A percentile compares a stretch with the other conserved stretches of the same genome.
These are phyloP conservation scores for Canavalia gladiata DNA, from an alignment of 306 rosid genomes.

Conservation along the genomic window DNA sequence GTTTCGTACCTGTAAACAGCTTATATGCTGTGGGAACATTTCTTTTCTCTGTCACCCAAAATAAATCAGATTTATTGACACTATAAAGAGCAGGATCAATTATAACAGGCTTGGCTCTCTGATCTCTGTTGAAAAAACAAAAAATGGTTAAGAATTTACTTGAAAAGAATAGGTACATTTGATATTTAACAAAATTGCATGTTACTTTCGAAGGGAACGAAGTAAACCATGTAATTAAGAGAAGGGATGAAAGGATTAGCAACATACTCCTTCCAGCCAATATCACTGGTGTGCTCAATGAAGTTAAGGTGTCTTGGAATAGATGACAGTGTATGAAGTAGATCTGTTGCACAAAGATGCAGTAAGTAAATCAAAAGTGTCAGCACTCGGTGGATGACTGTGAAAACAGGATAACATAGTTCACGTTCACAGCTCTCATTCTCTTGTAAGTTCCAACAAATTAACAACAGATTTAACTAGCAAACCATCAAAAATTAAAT, in stretches of 20 bases:
- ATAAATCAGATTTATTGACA: constrained; percentile 59
- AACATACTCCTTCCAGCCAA: constrained; percentile 90
- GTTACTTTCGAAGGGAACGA: constrained; percentile 5
- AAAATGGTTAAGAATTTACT: constrained; percentile 28
- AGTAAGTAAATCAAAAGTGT: neutral
- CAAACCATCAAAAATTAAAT: neutral
- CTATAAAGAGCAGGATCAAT: constrained; percentile 66
- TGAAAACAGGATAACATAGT: constrained; percentile 11
- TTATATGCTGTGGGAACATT: constrained; percentile 72
- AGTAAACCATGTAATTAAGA: constrained; percentile 1
- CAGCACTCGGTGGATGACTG: neutral
- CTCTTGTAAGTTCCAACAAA: constrained; percentile 29
- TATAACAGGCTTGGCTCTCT: constrained; percentile 64
- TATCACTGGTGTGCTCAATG: constrained; percentile 75
- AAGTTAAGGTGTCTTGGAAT: constrained; percentile 63
- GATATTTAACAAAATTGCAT: constrained; percentile 30
- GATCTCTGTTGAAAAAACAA: constrained; percentile 52
- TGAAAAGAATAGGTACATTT: constrained; percentile 9
- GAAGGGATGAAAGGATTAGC: neutral
- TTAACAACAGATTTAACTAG: neutral
- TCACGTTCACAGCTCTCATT: neutral
- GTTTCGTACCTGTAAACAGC: constrained; percentile 82
- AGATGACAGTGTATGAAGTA: constrained; percentile 55
- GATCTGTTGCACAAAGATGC: constrained; percentile 49
- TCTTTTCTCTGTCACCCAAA: constrained; percentile 63